A percentile compares a stretch with the other conserved stretches of the same genome.
These are phyloP conservation scores for Lumnitzera racemosa DNA, from an alignment of 345 rosid species.

Conservation along the genomic window DNA sequence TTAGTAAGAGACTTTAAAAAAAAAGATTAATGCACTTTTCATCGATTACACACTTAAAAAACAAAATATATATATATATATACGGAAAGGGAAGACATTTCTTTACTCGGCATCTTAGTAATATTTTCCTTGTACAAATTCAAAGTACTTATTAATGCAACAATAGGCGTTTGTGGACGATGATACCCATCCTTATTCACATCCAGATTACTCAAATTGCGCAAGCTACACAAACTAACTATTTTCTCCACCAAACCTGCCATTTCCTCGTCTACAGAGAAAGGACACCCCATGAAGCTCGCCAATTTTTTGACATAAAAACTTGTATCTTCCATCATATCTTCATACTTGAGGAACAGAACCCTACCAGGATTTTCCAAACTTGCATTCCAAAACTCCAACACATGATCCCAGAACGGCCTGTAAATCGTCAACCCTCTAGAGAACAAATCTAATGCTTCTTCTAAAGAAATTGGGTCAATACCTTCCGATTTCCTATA, in stretches of 20 bases:
- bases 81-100: too few relatives aligned
- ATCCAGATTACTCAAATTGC: slow-evolving; percentile 6
- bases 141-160: too few relatives aligned
- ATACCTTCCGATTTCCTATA: not conserved
- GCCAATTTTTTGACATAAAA: slow-evolving; percentile 6
- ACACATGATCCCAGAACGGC: too few relatives aligned
- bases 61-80: too few relatives aligned
- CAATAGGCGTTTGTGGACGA: not conserved
- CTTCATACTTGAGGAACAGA: slow-evolving; percentile 4
- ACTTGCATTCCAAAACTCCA: slow-evolving; percentile 1
- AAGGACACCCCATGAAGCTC: slow-evolving; percentile 2
- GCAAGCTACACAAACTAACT: too few relatives aligned
- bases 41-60: too few relatives aligned
- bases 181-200: slow-evolving; percentile 5
- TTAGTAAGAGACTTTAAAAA: too few relatives aligned
- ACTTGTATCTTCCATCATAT: not conserved
- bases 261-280: not conserved
- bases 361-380: not conserved
- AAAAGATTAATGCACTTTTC: too few relatives aligned
- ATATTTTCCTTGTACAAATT: too few relatives aligned
- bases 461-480: not conserved
- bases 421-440: not conserved
- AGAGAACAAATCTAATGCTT: not conserved
- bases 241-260: too few relatives aligned
- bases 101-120: too few relatives aligned